Base-by-base conservation (phyloP, 2,329 filamentous ascomycete species). In the Dothiorella sarmentorum region DNA sequence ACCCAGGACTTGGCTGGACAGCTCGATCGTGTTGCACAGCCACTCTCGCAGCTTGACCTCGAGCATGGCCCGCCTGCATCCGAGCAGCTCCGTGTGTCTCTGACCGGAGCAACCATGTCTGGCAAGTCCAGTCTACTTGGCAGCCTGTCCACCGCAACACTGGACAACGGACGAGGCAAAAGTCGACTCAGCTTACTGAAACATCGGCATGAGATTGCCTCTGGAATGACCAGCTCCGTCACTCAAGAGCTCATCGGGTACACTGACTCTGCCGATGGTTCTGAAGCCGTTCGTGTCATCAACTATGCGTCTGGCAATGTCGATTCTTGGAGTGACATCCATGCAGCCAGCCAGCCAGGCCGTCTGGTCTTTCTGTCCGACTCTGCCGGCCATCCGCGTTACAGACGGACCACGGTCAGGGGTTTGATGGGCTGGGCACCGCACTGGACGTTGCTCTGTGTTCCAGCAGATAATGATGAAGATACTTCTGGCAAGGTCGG, bases 401-500 rank as follows among this genome's bases (percentile, higher is more conserved):
- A 94, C 72, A 84, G 91, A 47, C 86, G 94, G 58, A 97, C 93
- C 5, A 93, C 91, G 2, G 79, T 97, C 56, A 85, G 93, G 61
- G 91, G 92, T 0, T 79, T 99, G n/a, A 82, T 99, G 63, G 94
- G 92, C 44, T 97, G 94, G 92, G 89, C 90, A 35, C 94, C 94
- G 7, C 91, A 97, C 70, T 99, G 94, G 87, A 91, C 90, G 1
- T 73, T 96, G 20, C 80, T 97, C 2, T 97, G 95, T 65, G 85
- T 97, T 61, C 86, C 91, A 45, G 91, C 90, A 33, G 89, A 94
- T 67, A 88, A 88, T 63, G 79, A 81, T 10, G 84, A 87, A 44
- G 72, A 75, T 47, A 67, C 71, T 40, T 65, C 69, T n/a, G 68
- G 71, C 3, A 73, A 69, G 60, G 66, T 67, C 26, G 76, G 76